These are phyloP conservation scores for Exsudoporus frostii DNA, from an alignment of 768 basidiomycete genomes.

Conservation along the genomic window DNA sequence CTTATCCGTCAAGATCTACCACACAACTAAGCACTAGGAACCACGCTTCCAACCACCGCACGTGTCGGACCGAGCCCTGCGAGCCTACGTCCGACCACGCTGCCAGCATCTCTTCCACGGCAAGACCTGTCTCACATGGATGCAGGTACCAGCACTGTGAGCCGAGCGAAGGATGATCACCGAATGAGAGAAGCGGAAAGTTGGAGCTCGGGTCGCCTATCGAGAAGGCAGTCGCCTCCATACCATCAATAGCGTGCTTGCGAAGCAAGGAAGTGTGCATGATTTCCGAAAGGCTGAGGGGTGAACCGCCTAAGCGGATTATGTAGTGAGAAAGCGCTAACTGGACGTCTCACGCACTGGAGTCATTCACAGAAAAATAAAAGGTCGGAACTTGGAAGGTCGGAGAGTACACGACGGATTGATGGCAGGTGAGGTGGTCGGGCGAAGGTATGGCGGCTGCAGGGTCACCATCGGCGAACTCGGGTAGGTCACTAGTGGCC, in stretches of 20 bases:
- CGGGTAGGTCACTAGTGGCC: constrained; percentile 10
- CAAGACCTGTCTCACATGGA: constrained; percentile 72
- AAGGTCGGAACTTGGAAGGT: constrained; percentile 82
- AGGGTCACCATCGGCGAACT: constrained; percentile 34
- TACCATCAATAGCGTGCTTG: constrained; percentile 39
- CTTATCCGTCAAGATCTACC: constrained; percentile 43
- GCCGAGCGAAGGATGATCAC: constrained; percentile 79
- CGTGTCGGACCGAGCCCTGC: constrained; percentile 14
- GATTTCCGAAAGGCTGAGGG: constrained; percentile 55
- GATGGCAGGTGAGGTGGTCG: constrained; percentile 45
- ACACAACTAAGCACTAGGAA: constrained; percentile 68
- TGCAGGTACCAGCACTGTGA: constrained; percentile 83
- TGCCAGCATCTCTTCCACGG: constrained; percentile 65
- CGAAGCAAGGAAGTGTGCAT: constrained; percentile 60
- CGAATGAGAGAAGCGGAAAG: constrained; percentile 80
- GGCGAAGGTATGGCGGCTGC: constrained; percentile 31
- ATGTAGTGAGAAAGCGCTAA: constrained; percentile 14
- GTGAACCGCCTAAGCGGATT: constrained; percentile 54
- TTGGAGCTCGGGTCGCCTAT: constrained; percentile 47
- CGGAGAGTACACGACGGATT: constrained; percentile 73
- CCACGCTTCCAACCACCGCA: constrained; percentile 69
- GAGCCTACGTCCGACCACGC: constrained; percentile 31
- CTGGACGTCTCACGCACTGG: constrained; percentile 50
- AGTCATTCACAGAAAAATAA: constrained; percentile 70
- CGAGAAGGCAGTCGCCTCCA: constrained; percentile 51